Conservation (phyloP, 192 early-diverging fungal genomes). For the Podila horticola region DNA sequence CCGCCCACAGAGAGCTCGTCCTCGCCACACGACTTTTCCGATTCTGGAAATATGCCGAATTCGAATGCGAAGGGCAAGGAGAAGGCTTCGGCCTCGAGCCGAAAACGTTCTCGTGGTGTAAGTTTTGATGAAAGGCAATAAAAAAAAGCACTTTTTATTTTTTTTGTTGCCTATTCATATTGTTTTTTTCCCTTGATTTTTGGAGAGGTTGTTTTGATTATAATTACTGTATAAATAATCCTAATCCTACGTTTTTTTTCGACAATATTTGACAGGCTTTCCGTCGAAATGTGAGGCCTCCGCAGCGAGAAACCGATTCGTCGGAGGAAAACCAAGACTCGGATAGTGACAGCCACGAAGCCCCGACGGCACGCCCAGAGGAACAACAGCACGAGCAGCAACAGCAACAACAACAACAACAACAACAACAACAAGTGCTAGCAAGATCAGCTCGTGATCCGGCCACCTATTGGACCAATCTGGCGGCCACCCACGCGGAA, state of each 20-base stretch:
- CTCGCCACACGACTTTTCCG: not conserved
- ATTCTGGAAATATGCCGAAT: no score
- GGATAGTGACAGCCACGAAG: not conserved
- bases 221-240: no score
- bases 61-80: no score
- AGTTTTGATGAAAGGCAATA: conserved; percentile 1
- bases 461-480: conserved; percentile 8
- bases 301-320: not conserved
- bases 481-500: conserved; percentile 20
- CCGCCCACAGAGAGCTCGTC: not conserved
- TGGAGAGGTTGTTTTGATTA: no score
- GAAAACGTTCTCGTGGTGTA: not conserved
- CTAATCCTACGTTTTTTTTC: no score
- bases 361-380: not conserved
- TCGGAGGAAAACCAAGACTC: not conserved
- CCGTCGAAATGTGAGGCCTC: not conserved
- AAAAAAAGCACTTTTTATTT: not conserved
- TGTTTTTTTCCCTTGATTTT: not conserved
- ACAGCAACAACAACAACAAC: not conserved
- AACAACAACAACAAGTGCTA: not conserved
- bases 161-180: not conserved
- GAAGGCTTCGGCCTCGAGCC: not conserved
- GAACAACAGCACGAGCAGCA: not conserved
- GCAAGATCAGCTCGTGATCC: not conserved
- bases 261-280: not conserved